These are phyloP conservation scores for Pythium brassicae DNA, from an alignment of 352 stramenopile genomes.

Conservation along the genomic window DNA sequence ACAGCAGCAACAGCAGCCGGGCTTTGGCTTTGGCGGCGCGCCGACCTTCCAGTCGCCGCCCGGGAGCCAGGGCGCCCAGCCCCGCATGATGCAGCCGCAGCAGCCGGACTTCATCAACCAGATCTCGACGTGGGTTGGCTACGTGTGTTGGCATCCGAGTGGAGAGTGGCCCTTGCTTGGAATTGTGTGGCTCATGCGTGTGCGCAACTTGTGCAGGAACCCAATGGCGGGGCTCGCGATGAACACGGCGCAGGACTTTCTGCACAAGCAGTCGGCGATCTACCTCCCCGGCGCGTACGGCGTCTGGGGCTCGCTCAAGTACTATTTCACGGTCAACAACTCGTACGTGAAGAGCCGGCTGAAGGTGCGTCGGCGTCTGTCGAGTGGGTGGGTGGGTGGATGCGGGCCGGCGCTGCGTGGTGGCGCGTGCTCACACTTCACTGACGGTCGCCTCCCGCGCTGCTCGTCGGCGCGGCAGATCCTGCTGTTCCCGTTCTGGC, in stretches of 20 bases:
- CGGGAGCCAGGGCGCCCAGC: conserved; percentile 13
- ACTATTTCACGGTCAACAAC: conserved; percentile 90
- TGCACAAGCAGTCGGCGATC: conserved; percentile 78
- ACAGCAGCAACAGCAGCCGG: conserved; percentile 20
- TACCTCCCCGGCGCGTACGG: conserved; percentile 78
- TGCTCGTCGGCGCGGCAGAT: conserved; percentile 30
- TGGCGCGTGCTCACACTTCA: neutral
- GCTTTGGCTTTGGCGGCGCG: conserved; percentile 8
- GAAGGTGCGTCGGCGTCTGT: conserved; percentile 42
- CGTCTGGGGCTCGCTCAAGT: conserved; percentile 80
- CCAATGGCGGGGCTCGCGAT: conserved; percentile 83
- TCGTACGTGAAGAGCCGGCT: conserved; percentile 85
- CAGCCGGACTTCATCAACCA: conserved; percentile 76
- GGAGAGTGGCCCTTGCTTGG: conserved; percentile 4
- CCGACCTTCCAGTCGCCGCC: conserved; percentile 17
- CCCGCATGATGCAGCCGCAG: conserved; percentile 20
- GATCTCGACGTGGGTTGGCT: conserved; percentile 38
- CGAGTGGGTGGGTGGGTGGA: neutral
- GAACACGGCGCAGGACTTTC: conserved; percentile 80
- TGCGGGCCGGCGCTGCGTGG: too few relatives aligned
- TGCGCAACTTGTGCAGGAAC: conserved; percentile 37
- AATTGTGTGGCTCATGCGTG: neutral
- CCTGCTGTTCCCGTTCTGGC: conserved; percentile 81
- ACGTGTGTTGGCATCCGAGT: neutral
- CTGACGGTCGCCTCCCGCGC: neutral